These are phyloP conservation scores for Curvularia sp. DNA, from an alignment of 2,329 filamentous ascomycete genomes.

Conservation along the genomic window DNA sequence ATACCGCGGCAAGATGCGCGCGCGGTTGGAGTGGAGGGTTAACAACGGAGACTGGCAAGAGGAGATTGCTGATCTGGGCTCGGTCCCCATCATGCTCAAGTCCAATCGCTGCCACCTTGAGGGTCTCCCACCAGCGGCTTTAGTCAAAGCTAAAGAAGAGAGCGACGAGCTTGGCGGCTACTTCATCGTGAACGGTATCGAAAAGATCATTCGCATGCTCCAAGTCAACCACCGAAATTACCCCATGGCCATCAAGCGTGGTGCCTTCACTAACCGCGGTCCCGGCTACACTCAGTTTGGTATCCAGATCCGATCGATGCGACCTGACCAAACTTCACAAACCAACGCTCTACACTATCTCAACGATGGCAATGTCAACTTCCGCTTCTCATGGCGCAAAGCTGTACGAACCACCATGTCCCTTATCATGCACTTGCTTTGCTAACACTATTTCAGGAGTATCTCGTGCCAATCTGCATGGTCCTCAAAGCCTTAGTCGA, in stretches of 20 bases:
- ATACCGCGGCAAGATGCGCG: constrained; percentile 86
- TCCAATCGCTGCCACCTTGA: constrained; percentile 92
- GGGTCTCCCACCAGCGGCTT: constrained; percentile 78
- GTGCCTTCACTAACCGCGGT: constrained; percentile 88
- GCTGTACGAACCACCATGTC: constrained; percentile 53
- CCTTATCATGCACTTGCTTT: background rate
- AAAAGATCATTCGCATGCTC: constrained; percentile 18
- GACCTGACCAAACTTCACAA: constrained; percentile 97
- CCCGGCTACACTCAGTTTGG: constrained; percentile 86
- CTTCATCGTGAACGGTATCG: constrained; percentile 83
- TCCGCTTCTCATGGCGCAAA: constrained; percentile 97
- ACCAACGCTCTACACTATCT: constrained; percentile 97
- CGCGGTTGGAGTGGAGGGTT: constrained; percentile 82
- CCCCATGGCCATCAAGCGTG: constrained; percentile 90
- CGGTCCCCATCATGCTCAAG: constrained; percentile 75
- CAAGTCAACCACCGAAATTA: constrained; percentile 80
- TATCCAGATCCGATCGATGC: constrained; percentile 88
- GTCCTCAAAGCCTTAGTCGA: constrained; percentile 92
- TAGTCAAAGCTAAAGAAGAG: constrained; percentile 91
- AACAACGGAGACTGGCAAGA: constrained; percentile 87
- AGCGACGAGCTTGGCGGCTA: constrained; percentile 96
- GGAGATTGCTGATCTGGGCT: constrained; percentile 82
- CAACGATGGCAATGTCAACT: constrained; percentile 93
- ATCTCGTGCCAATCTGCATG: constrained; percentile 95
- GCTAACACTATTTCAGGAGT: constrained; percentile 64